Conservation (phyloP, 2,329 filamentous ascomycete species). For the Bipolaris gigantea region DNA sequence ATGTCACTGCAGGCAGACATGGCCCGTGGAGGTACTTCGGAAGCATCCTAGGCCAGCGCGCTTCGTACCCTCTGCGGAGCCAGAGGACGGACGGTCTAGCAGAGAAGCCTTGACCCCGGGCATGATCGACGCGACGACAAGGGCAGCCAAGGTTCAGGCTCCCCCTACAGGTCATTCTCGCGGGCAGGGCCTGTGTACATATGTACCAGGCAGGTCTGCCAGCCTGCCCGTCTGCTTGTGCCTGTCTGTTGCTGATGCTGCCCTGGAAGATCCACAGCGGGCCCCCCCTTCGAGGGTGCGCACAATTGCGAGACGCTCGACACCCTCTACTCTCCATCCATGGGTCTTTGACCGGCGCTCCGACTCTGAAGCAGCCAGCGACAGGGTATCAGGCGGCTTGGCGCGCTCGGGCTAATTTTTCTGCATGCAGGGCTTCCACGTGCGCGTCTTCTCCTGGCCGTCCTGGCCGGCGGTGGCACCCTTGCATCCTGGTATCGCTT, state of each 20-base stretch:
- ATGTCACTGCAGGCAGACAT: conserved; percentile 5
- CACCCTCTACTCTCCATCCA: neutral
- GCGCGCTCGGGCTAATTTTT: conserved; percentile 14
- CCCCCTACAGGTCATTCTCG: neutral
- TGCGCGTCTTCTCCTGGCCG: conserved; percentile 17
- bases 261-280: conserved; percentile 7
- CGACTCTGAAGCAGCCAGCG: conserved; percentile 8
- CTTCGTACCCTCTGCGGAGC: conserved; percentile 1
- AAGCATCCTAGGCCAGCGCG: conserved; percentile 6
- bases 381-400: conserved; percentile 5
- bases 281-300: conserved; percentile 4
- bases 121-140: conserved; percentile 15
- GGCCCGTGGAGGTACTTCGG: conserved; percentile 13
- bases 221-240: neutral
- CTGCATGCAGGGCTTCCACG: conserved; percentile 29
- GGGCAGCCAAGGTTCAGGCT: neutral
- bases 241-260: neutral
- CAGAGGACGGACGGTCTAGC: neutral
- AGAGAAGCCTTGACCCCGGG: conserved; percentile 5
- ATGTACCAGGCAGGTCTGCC: too few relatives aligned
- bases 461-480: conserved; percentile 1
- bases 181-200: neutral
- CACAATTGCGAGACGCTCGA: conserved; percentile 4
- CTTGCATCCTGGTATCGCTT: conserved; percentile 16
- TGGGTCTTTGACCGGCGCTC: conserved; percentile 2